phyloP scores from a whole-genome alignment of 176 grass and related monocot genomes.

The Oryza glaberrima region DNA sequence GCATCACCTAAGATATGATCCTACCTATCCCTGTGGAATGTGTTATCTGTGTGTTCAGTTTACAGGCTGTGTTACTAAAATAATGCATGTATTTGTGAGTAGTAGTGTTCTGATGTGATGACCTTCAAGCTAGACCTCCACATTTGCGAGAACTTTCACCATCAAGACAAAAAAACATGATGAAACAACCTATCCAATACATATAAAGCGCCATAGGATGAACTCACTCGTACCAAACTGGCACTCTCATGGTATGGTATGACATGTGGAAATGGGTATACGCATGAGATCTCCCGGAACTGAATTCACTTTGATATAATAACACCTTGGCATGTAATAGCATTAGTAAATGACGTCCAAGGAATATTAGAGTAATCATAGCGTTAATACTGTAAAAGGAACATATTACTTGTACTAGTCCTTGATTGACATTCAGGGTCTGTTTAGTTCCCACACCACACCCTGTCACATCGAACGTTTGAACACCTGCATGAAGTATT shows the following conservation, averaged over 20 bases:
- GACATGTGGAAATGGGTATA: not conserved
- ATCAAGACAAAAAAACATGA: not conserved
- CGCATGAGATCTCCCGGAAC: not conserved
- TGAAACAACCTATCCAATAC: not conserved
- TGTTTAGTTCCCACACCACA: too few relatives aligned
- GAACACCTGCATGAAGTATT: too few relatives aligned
- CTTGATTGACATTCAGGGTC: not conserved
- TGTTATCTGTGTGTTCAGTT: not conserved
- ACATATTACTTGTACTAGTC: not conserved
- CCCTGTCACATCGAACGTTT: too few relatives aligned
- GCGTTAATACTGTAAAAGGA: not conserved
- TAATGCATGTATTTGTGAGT: not conserved
- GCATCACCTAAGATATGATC: not conserved
- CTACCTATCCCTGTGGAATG: not conserved
- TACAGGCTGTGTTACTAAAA: constrained; percentile 26
- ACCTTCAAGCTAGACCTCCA: not conserved
- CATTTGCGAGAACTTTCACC: not conserved
- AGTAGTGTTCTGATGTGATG: not conserved
- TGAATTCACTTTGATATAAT: constrained; percentile 7
- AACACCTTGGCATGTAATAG: not conserved
- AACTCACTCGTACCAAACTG: not conserved
- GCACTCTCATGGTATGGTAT: not conserved
- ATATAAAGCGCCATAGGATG: constrained; percentile 11
- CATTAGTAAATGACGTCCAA: not conserved
- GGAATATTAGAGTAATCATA: not conserved